Conservation (phyloP, 2,329 filamentous ascomycete genomes). For the Emericellopsis atlantica region DNA sequence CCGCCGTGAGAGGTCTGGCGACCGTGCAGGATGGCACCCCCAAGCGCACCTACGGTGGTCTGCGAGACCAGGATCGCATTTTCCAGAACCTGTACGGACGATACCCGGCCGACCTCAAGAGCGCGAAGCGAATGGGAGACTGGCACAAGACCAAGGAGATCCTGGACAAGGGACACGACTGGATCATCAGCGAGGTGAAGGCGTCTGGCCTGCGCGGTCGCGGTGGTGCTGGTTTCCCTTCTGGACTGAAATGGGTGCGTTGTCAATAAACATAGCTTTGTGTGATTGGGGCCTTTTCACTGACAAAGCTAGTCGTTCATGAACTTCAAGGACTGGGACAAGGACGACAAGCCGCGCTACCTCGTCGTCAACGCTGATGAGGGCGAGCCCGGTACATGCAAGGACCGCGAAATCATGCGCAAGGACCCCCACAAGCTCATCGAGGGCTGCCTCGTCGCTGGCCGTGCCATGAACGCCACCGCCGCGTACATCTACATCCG, state of each 20-base stretch:
- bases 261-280: not conserved
- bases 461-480: constrained; percentile 96
- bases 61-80: constrained; percentile 95
- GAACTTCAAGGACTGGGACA: constrained; percentile 99
- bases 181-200: constrained; percentile 98
- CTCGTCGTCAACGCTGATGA: constrained; percentile 98
- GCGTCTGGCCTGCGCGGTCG: constrained; percentile 88
- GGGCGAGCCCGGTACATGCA: constrained; percentile 97
- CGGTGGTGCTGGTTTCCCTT: constrained; percentile 95
- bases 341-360: constrained; percentile 91
- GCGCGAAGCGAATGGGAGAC: constrained; percentile 94
- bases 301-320: constrained; percentile 71
- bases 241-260: constrained; percentile 95
- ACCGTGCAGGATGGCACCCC: constrained; percentile 64
- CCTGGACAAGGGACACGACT: constrained; percentile 90
- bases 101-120: constrained; percentile 82
- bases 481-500: constrained; percentile 99
- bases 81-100: constrained; percentile 98
- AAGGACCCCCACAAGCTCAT: constrained; percentile 99
- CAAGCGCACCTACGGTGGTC: constrained; percentile 67
- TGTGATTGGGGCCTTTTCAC: not conserved
- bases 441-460: constrained; percentile 91
- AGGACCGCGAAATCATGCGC: constrained; percentile 99
- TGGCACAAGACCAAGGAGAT: constrained; percentile 99
- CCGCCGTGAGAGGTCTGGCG: constrained; percentile 57